A percentile compares a stretch with the other conserved stretches of the same genome.
phyloP scores from a whole-genome alignment of 2,329 filamentous ascomycete genomes.

The Aphanoascus verrucosus region DNA sequence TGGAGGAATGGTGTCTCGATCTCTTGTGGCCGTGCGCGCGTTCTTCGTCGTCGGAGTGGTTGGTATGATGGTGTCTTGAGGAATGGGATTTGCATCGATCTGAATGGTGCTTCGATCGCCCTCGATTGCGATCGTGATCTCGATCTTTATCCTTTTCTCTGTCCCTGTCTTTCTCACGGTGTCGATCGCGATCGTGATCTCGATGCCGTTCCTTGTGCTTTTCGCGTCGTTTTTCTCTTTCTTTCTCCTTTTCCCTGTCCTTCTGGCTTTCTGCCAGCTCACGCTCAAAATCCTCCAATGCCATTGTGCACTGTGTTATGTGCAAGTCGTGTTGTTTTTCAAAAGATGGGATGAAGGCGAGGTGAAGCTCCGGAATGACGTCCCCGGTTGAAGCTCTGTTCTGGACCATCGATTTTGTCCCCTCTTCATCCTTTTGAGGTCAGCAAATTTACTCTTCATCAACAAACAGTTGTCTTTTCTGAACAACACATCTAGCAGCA shows the following conservation, averaged over 20 bases:
- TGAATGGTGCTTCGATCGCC: conserved; percentile 20
- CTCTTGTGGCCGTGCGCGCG: conserved; percentile 53
- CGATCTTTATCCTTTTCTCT: conserved; percentile 26
- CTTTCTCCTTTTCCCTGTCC: conserved; percentile 26
- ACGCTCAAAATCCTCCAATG: conserved; percentile 66
- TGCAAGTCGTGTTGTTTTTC: background rate
- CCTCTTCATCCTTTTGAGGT: background rate
- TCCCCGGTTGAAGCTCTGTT: background rate
- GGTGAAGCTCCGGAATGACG: conserved; percentile 2
- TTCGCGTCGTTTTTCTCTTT: conserved; percentile 24
- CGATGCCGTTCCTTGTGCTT: conserved; percentile 29
- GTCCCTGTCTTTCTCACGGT: conserved; percentile 28
- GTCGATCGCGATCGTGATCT: conserved; percentile 22
- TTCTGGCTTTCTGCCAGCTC: conserved; percentile 49
- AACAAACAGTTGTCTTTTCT: background rate
- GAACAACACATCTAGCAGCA: background rate
- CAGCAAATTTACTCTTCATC: background rate
- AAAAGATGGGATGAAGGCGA: background rate
- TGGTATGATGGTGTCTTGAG: conserved; percentile 28
- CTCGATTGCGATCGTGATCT: conserved; percentile 32
- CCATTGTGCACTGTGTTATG: conserved; percentile 35
- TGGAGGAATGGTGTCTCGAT: conserved; percentile 43
- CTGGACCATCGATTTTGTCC: background rate
- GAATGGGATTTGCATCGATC: conserved; percentile 40
- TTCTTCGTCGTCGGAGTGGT: conserved; percentile 42